A percentile compares a stretch with the other conserved stretches of the same genome.
Conservation (phyloP, 768 basidiomycete species). For the Rhodosporidiobolus odoratus region DNA sequence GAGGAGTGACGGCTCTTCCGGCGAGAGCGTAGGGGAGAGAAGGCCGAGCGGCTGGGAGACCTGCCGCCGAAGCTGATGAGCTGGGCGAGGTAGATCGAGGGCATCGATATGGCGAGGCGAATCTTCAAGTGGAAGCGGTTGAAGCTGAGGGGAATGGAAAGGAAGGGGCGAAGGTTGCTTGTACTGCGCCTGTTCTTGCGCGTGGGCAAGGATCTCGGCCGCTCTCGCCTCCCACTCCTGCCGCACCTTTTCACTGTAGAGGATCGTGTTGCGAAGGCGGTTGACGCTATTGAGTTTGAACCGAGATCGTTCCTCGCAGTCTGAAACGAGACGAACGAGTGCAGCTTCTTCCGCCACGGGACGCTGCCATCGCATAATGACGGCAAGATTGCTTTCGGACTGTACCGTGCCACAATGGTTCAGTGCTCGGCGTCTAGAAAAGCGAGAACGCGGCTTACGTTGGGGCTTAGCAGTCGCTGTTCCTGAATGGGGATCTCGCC, state of each 20-base stretch:
- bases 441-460: not conserved
- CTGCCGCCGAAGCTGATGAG: conserved; percentile 18
- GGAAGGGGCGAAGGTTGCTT: conserved; percentile 37
- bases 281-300: conserved; percentile 93
- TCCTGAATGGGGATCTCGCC: conserved; percentile 88
- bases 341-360: conserved; percentile 81
- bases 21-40: conserved; percentile 16
- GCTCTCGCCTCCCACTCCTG: conserved; percentile 94
- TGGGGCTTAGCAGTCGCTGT: conserved; percentile 79
- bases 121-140: conserved; percentile 31
- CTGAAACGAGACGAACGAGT: conserved; percentile 71
- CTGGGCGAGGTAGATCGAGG: conserved; percentile 31
- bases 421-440: not conserved
- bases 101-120: conserved; percentile 18
- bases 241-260: conserved; percentile 93
- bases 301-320: conserved; percentile 80
- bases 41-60: conserved; percentile 20
- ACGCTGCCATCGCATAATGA: conserved; percentile 77
- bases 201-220: conserved; percentile 52
- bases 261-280: conserved; percentile 92
- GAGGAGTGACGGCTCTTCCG: conserved; percentile 3
- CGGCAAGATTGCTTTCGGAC: conserved; percentile 79
- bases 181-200: conserved; percentile 51
- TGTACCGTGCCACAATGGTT: conserved; percentile 38
- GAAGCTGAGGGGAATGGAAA: conserved; percentile 36